phyloP scores from a whole-genome alignment of 176 grass and related monocot genomes.

The Luzula sylvatica region DNA sequence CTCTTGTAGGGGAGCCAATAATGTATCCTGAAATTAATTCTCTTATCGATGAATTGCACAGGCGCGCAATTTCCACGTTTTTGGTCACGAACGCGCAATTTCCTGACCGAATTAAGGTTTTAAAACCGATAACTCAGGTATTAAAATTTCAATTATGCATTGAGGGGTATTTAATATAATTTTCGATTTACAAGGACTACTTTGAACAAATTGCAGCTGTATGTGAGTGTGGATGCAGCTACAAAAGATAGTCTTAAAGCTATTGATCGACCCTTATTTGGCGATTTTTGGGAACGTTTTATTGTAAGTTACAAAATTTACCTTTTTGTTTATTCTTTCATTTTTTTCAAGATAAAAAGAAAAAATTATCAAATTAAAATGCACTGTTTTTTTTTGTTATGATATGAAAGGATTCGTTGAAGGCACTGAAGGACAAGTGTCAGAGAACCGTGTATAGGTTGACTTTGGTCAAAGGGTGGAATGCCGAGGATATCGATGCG shows the following conservation, averaged over 20 bases:
- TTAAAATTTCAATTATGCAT: conserved; percentile 14
- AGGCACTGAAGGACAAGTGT: conserved; percentile 67
- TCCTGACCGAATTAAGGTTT: conserved; percentile 69
- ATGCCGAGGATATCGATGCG: conserved; percentile 79
- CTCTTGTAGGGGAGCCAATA: conserved; percentile 95
- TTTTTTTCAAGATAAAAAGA: neutral
- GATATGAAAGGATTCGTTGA: conserved; percentile 60
- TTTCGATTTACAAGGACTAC: neutral
- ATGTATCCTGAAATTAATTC: conserved; percentile 99
- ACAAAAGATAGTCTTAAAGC: conserved; percentile 96
- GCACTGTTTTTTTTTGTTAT: neutral
- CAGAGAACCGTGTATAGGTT: conserved; percentile 84
- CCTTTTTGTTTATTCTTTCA: conserved; percentile 1
- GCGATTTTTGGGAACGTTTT: conserved; percentile 98
- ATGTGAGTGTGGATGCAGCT: conserved; percentile 91
- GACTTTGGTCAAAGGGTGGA: conserved; percentile 98
- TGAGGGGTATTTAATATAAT: neutral
- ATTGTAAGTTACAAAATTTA: conserved; percentile 35
- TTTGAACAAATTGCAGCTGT: conserved; percentile 46
- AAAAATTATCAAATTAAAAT: conserved; percentile 13
- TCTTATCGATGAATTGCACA: conserved; percentile 76
- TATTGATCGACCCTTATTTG: conserved; percentile 86
- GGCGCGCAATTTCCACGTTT: conserved; percentile 80
- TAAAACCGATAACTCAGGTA: conserved; percentile 90
- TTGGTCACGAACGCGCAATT: conserved; percentile 99